These are phyloP conservation scores for Bipolaris cookei DNA, from an alignment of 2,329 filamentous ascomycete species.

Conservation along the genomic window DNA sequence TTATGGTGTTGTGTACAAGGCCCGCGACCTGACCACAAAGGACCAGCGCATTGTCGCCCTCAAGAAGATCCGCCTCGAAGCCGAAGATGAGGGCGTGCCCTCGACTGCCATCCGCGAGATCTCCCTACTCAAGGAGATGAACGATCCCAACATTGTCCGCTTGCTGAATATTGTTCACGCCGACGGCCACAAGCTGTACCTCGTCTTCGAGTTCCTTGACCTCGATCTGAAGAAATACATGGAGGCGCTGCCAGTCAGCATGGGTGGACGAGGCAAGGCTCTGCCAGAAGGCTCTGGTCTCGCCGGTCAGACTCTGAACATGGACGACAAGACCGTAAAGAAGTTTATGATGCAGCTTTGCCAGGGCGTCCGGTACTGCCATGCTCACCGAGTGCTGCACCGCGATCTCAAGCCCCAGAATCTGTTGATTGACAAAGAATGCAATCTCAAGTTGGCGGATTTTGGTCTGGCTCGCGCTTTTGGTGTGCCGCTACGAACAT, in stretches of 20 bases:
- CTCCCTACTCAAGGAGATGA: constrained; percentile 92
- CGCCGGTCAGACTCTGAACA: constrained; percentile 69
- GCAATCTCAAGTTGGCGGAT: constrained; percentile 88
- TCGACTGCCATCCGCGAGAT: constrained; percentile 94
- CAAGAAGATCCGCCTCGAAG: constrained; percentile 95
- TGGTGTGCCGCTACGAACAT: constrained; percentile 87
- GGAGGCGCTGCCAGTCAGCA: constrained; percentile 83
- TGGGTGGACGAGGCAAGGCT: constrained; percentile 84
- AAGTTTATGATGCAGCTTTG: constrained; percentile 92
- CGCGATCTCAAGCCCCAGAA: constrained; percentile 92
- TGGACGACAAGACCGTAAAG: constrained; percentile 83
- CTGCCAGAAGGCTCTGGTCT: constrained; percentile 77
- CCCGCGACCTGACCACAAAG: constrained; percentile 79
- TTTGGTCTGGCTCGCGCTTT: constrained; percentile 90
- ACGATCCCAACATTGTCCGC: constrained; percentile 85
- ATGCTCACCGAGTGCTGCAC: constrained; percentile 85
- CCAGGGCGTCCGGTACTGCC: constrained; percentile 84
- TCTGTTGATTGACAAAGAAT: constrained; percentile 81
- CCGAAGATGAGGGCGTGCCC: constrained; percentile 92
- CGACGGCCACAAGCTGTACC: constrained; percentile 92
- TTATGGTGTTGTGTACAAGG: constrained; percentile 95
- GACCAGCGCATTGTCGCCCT: constrained; percentile 84
- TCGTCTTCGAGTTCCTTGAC: constrained; percentile 91
- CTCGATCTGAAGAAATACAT: constrained; percentile 95
- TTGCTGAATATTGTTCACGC: constrained; percentile 92